phyloP scores from a whole-genome alignment of 352 stramenopile species.

The Thalassiosira hispida region DNA sequence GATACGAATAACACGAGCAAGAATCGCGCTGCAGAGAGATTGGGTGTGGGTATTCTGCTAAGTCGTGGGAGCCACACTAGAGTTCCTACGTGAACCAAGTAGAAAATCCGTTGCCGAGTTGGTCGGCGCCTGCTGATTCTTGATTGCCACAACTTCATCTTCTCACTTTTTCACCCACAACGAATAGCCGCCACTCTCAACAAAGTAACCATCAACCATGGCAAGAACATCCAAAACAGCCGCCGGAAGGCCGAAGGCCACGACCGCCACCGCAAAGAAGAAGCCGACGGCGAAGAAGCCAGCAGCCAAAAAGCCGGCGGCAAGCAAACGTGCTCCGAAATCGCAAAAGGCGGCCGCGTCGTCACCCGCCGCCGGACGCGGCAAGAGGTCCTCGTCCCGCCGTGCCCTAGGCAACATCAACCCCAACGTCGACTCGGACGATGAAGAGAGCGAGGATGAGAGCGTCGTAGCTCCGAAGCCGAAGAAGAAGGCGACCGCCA shows the following conservation, averaged over 20 bases:
- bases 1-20: too few relatives aligned
- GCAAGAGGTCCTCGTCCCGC: conserved; percentile 1
- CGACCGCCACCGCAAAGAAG: not conserved
- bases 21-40: too few relatives aligned
- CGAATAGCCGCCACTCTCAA: too few relatives aligned
- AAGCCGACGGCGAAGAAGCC: not conserved
- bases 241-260: conserved; percentile 6
- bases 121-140: too few relatives aligned
- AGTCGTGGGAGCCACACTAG: too few relatives aligned
- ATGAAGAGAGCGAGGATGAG: not conserved
- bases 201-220: conserved; percentile 13
- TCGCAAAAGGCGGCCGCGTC: not conserved
- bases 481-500: too few relatives aligned
- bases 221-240: conserved; percentile 13
- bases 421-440: not conserved
- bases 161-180: too few relatives aligned
- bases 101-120: too few relatives aligned
- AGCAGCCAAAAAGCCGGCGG: not conserved
- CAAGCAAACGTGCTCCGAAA: not conserved
- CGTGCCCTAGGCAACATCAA: not conserved
- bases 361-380: not conserved
- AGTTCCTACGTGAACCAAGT: too few relatives aligned
- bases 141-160: too few relatives aligned
- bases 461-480: too few relatives aligned
- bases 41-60: too few relatives aligned